Base-by-base conservation (phyloP, 352 stramenopile genomes). In the Phytophthora brassicae region DNA sequence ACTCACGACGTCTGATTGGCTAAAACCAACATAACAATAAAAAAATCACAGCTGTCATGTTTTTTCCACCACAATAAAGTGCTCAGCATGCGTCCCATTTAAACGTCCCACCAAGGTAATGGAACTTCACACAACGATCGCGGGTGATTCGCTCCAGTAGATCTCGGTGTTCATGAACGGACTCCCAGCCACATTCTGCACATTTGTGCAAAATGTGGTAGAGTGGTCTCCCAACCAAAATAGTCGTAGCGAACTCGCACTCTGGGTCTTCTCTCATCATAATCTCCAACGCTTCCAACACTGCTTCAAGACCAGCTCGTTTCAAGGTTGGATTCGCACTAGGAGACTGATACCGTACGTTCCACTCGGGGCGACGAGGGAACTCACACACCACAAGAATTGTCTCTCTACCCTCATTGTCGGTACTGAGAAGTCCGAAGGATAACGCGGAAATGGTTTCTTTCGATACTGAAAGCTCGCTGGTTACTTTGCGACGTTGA, bases 401-500 rank as follows among this genome's bases (percentile, higher is more conserved):
- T 13, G 6, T 39, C 12, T 36, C 14, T 8, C 17, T 5, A 1
- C 11, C 28, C 7, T 61, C 16, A 31, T 7, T 33, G 12, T 39
- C n/a, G 16, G 1, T 5, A 47, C 7, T 12, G 16, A 22, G 4
- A 7, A 4, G 35, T 79, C 85, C 39, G 77, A 50, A 3, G 84
- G 65, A 22, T 66, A 89, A 50, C 77, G 79, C 9, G 67, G 60
- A 26, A 77, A 75, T 14, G 79, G 42, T 14, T 66, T 75, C n/a
- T 70, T 46, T 41, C 0, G 60, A 26, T 20, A 76, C 45, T 20
- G 72, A 46, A 0, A 67, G 59, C 20, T 82, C 60, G 6, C 70
- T 70, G 36, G 79, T 64, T 9, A 38, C 42, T 24, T 33, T 36
- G 13, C n/a, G 51, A 19, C 60, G 44, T 29, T 56, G 42, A 1